These are phyloP conservation scores for Trichoderma semiorbis DNA, from an alignment of 2,329 filamentous ascomycete species.

Conservation along the genomic window DNA sequence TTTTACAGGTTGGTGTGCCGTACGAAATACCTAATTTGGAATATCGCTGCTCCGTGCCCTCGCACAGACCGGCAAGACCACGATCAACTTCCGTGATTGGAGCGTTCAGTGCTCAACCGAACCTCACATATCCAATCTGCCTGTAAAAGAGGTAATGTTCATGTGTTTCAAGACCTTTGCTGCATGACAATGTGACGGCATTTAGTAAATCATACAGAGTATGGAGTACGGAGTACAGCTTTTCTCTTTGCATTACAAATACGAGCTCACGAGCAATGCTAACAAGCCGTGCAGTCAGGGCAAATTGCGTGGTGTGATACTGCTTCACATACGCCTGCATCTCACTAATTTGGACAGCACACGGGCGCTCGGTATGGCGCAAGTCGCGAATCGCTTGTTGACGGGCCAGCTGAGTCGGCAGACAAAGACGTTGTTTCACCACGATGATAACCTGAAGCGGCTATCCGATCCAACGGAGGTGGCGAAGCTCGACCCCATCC, in stretches of 20 bases:
- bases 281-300: background rate
- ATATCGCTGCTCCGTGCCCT: background rate
- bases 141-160: background rate
- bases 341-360: background rate
- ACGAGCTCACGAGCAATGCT: background rate
- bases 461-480: constrained; percentile 10
- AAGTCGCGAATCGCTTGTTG: background rate
- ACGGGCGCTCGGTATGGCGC: background rate
- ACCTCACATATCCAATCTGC: background rate
- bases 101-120: background rate
- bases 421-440: constrained; percentile 4
- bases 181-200: background rate
- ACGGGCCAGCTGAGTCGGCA: background rate
- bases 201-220: background rate
- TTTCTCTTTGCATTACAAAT: background rate
- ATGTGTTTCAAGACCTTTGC: background rate
- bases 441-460: constrained; percentile 16
- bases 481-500: constrained; percentile 9
- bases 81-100: background rate
- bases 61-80: background rate
- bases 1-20: background rate
- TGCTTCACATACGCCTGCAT: background rate
- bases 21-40: background rate
- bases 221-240: background rate
- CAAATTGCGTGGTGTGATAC: background rate